Evolutionary conservation across 2,329 filamentous ascomycete genomes (phyloP), one percentile per base, ranked within the genome.

Genomic region (Calonectria multiphialidica): DNA sequence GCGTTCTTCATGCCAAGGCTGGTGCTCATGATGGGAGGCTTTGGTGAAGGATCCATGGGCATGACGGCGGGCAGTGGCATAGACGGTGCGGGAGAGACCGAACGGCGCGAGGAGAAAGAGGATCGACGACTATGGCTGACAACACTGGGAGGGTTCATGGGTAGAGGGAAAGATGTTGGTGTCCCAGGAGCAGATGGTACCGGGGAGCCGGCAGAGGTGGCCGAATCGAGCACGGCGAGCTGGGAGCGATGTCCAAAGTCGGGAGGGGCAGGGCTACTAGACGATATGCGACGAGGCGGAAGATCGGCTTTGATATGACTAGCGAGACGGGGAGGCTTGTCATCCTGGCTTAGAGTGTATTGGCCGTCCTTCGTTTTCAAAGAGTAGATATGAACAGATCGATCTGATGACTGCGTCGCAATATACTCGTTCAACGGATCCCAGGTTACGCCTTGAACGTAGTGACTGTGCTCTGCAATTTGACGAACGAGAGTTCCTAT

Each of bases 351-450:
- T 63, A 99, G 88, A 0, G 95, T 95, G 81, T 98, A 98, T 78
- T 98, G 95, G 35, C 97, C 97, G 79, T 99, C 97, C 81, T 98
- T 99, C 25, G 94, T 98, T 86, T 95, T 98, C 74, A 99, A 87
- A 1, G 94, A 96, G 86, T 99, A 99, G 77, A 99, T 97, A 83
- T 99, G 97, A 16, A 98, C 96, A 2, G 97, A 98, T 81, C 97
- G 93, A 85, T 99, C 97, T 6, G 97, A 99, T 8, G 97, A 99
- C 82, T 99, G 97, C 1, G 97, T 99, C 44, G 97, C 97, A 72
- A 99, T 96, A 83, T 96, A 99, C 85, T 99, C 97, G 85, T 98
- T 98, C 68, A 98, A 86, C 28, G 97, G 97, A 86, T 99, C 97
- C 97, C 97, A 99, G 5, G 97, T 94, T 9, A 99, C 97, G 59